Conservation (phyloP, 2,329 filamentous ascomycete genomes). For the Trichoderma sp. region DNA sequence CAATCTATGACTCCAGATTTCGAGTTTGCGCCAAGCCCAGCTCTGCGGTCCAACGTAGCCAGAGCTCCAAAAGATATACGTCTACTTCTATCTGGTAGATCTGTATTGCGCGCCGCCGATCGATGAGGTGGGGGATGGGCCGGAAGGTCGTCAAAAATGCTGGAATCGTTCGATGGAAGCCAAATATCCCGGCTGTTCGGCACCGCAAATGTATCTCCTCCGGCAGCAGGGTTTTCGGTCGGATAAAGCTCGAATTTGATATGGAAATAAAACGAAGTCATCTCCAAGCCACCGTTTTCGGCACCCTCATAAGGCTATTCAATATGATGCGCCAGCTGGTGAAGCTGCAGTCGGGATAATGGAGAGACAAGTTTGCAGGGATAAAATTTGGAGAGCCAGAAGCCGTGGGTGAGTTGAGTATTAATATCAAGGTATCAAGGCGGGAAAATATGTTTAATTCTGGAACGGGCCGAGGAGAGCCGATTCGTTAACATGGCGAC, state of each 20-base stretch:
- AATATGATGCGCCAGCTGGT: not conserved
- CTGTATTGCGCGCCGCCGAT: not conserved
- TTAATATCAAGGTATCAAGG: slow-evolving; percentile 9
- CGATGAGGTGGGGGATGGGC: slow-evolving; percentile 41
- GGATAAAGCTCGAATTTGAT: slow-evolving; percentile 65
- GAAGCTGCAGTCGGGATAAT: not conserved
- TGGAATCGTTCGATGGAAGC: slow-evolving; percentile 47
- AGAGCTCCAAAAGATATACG: slow-evolving; percentile 20
- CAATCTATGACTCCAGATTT: slow-evolving; percentile 47
- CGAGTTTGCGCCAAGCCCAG: slow-evolving; percentile 17
- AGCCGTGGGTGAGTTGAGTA: not conserved
- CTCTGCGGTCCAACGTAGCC: not conserved
- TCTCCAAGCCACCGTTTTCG: slow-evolving; percentile 28
- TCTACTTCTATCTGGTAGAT: slow-evolving; percentile 3
- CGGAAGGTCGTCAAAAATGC: slow-evolving; percentile 56
- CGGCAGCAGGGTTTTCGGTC: slow-evolving; percentile 37
- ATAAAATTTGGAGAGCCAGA: not conserved
- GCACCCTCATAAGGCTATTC: not conserved
- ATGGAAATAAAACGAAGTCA: slow-evolving; percentile 64
- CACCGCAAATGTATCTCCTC: slow-evolving; percentile 17
- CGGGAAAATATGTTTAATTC: not conserved
- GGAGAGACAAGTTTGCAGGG: not conserved
- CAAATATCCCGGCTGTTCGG: slow-evolving; percentile 39
- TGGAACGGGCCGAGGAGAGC: not conserved
- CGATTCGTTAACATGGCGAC: slow-evolving; percentile 1